Percentiles rank a stretch among this genome's conserved stretches.
phyloP scores from a whole-genome alignment of 2,329 filamentous ascomycete species.

The Penicillium paneum region DNA sequence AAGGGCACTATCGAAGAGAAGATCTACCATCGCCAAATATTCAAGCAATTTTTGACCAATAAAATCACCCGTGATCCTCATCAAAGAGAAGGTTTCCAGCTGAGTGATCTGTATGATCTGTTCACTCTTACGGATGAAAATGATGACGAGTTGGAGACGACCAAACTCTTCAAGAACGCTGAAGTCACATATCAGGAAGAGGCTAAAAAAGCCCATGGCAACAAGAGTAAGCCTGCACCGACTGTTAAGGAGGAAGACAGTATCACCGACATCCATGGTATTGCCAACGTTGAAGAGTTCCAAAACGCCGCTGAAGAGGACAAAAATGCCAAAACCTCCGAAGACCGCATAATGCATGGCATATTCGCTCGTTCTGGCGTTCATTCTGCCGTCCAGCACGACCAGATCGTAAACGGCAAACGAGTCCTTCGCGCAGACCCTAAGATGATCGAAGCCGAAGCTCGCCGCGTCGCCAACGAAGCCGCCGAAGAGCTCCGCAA shows the following conservation, averaged over 20 bases:
- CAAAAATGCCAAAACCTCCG: conserved; percentile 41
- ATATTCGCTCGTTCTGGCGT: conserved; percentile 85
- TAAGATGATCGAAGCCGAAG: conserved; percentile 75
- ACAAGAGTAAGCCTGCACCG: neutral
- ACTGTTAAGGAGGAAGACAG: conserved; percentile 38
- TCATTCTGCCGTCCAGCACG: conserved; percentile 89
- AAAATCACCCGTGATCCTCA: conserved; percentile 94
- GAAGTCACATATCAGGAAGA: conserved; percentile 64
- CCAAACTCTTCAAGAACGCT: conserved; percentile 80
- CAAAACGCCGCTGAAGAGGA: conserved; percentile 48
- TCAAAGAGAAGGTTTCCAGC: conserved; percentile 84
- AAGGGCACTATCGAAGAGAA: conserved; percentile 98
- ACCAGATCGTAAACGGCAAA: conserved; percentile 79
- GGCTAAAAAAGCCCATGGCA: conserved; percentile 6
- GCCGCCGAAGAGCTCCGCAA: conserved; percentile 73
- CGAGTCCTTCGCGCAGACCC: conserved; percentile 70
- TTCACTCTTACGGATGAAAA: conserved; percentile 72
- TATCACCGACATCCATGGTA: conserved; percentile 55
- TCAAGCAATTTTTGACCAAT: conserved; percentile 96
- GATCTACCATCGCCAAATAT: conserved; percentile 97
- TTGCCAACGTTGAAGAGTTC: conserved; percentile 65
- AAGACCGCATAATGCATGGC: conserved; percentile 78
- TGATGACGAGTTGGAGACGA: conserved; percentile 74
- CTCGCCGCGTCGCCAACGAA: conserved; percentile 71
- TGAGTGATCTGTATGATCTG: conserved; percentile 85